Percentiles rank a stretch among this genome's conserved stretches.
phyloP scores from a whole-genome alignment of 352 stramenopile genomes.

The Globisporangium rhizosaccharum region DNA sequence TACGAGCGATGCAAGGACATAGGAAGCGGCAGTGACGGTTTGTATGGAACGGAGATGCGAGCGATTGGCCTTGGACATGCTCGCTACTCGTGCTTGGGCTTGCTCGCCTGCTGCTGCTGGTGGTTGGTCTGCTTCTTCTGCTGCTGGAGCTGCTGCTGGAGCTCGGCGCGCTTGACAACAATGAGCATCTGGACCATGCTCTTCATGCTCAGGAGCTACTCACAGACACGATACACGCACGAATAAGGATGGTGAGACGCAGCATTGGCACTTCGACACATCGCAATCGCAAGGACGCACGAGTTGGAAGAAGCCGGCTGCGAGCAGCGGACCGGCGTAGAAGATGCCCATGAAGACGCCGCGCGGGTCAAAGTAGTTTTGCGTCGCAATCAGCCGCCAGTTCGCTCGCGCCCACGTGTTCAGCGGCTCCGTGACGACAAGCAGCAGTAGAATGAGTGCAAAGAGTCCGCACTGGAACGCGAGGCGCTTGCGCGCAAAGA shows the following conservation, averaged over 20 bases:
- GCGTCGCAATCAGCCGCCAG: conserved; percentile 62
- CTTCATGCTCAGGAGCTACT: conserved; percentile 73
- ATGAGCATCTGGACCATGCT: conserved; percentile 77
- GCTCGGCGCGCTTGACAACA: conserved; percentile 67
- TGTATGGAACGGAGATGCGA: not conserved
- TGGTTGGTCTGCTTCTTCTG: conserved; percentile 12
- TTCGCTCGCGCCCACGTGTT: conserved; percentile 58
- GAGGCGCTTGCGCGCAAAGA: conserved; percentile 53
- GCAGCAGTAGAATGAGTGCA: conserved; percentile 47
- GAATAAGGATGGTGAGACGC: not conserved
- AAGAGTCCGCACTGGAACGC: conserved; percentile 61
- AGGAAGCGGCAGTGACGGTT: not conserved
- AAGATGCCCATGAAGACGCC: conserved; percentile 85
- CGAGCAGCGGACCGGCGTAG: conserved; percentile 67
- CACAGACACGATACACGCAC: not conserved
- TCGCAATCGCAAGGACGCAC: conserved; percentile 15
- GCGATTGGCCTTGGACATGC: not conserved
- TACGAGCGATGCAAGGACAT: not conserved
- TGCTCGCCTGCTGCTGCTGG: conserved; percentile 24
- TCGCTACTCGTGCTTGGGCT: conserved; percentile 32
- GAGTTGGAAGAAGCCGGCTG: conserved; percentile 74
- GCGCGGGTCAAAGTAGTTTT: conserved; percentile 78
- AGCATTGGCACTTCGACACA: not conserved
- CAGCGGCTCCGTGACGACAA: conserved; percentile 50
- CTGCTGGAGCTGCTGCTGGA: conserved; percentile 37